Evolutionary conservation across 2,329 filamentous ascomycete species (phyloP).

Genomic region (Aspergillus proliferans): DNA sequence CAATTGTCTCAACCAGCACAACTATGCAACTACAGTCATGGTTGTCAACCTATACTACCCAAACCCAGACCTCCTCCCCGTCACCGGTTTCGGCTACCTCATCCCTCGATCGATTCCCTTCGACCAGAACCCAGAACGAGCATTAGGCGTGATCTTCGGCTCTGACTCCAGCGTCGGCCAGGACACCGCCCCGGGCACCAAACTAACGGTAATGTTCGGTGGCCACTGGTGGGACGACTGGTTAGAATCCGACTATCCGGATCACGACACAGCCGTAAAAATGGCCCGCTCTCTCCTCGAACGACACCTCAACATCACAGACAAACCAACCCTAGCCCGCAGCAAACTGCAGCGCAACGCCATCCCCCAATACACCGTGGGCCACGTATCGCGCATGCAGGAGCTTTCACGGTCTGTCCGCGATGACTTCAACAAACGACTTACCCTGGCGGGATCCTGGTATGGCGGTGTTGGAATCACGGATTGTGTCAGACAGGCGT

Average conservation of each 20-base stretch:
- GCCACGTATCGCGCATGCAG: constrained; percentile 61
- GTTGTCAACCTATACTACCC: constrained; percentile 85
- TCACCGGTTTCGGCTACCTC: constrained; percentile 81
- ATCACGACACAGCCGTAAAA: constrained; percentile 57
- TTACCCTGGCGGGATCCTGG: constrained; percentile 58
- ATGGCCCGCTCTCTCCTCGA: constrained; percentile 66
- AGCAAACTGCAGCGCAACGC: constrained; percentile 62
- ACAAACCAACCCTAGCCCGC: constrained; percentile 54
- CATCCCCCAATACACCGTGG: constrained; percentile 84
- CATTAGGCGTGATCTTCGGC: constrained; percentile 89
- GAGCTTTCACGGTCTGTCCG: constrained; percentile 51
- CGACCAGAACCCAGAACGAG: constrained; percentile 71
- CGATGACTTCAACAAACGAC: constrained; percentile 52
- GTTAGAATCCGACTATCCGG: constrained; percentile 50
- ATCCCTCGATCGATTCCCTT: constrained; percentile 68
- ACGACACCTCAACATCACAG: constrained; percentile 67
- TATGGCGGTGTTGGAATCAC: constrained; percentile 48
- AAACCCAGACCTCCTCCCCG: constrained; percentile 56
- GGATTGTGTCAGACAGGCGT: constrained; percentile 52
- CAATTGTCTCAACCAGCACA: constrained; percentile 28
- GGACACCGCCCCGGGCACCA: constrained; percentile 61
- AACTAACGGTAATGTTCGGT: constrained; percentile 89
- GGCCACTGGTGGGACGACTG: constrained; percentile 82
- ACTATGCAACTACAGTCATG: constrained; percentile 73
- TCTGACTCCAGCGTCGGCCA: constrained; percentile 57